Conservation (phyloP, 1,139 yeast species). For the Geotrichum reessii region DNA sequence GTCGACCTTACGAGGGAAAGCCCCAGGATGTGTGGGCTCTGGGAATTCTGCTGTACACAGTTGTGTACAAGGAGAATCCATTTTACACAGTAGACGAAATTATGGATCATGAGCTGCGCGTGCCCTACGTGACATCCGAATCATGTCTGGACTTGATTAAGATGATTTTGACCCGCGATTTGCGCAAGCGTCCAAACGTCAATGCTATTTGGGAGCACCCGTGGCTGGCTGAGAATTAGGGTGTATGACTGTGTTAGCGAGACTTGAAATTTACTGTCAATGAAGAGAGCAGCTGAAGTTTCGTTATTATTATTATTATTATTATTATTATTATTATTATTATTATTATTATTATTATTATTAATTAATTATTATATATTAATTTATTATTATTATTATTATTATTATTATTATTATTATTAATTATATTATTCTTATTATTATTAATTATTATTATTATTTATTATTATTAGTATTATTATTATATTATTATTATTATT, state of each 20-base stretch:
- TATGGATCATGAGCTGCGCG: slow-evolving; percentile 76
- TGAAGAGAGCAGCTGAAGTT: neutral
- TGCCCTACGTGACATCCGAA: slow-evolving; percentile 58
- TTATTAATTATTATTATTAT: too few relatives aligned
- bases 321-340: neutral
- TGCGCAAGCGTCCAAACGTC: slow-evolving; percentile 63
- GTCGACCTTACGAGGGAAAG: slow-evolving; percentile 82
- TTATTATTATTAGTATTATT: too few relatives aligned
- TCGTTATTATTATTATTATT: neutral
- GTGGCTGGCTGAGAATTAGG: slow-evolving; percentile 49
- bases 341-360: neutral
- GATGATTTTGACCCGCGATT: slow-evolving; percentile 59
- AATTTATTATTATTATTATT: too few relatives aligned
- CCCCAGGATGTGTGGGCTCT: slow-evolving; percentile 97
- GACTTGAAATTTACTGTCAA: neutral
- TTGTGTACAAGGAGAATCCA: slow-evolving; percentile 92
- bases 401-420: too few relatives aligned
- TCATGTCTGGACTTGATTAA: slow-evolving; percentile 51
- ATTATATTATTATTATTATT: too few relatives aligned
- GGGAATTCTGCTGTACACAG: slow-evolving; percentile 82
- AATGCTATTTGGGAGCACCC: slow-evolving; percentile 58
- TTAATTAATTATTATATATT: too few relatives aligned
- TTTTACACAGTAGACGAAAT: slow-evolving; percentile 93
- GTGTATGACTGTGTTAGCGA: neutral
- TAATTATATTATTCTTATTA: too few relatives aligned